Evolutionary conservation across 257 asterid species (phyloP), one percentile per base, ranked within the genome.

Genomic region (Rauvolfia tetraphylla): DNA sequence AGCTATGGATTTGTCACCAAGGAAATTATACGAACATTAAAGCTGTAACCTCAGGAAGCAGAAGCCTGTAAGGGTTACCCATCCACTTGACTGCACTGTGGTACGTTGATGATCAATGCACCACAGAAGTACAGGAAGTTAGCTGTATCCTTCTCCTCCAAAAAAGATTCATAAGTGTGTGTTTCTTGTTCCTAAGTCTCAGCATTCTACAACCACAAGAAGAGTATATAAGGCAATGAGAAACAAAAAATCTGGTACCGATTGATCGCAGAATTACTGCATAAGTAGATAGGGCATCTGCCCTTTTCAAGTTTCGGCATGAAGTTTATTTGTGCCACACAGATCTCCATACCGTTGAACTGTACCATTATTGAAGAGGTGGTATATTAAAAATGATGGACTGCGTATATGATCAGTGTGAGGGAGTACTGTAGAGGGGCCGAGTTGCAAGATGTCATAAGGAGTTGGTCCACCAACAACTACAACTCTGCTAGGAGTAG

Each of bases 401-500:
- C 25, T 75, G 56, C 57, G 48, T 59, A 58, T 18, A n/a, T n/a
- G n/a, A 25, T 53, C 75, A 68, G 34, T 34, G 66, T 27, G 27
- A 54, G 57, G 38, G 54, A 56, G 83, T 75, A 80, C 77, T 29
- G 22, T 12, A 66, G 72, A 48, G 74, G 70, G 79, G 54, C 80
- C 80, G 25, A 63, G 65, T 80, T 51, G 65, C 36, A 71, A 53
- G 25, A 39, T 76, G 78, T 42, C 38, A 72, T 67, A 3, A 42
- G 49, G 62, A 66, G 42, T 76, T 61, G 84, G 84, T 81, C 78
- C 84, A 81, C 80, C 74, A 75, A 54, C 59, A 58, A 48, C 65
- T 75, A 39, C 49, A 44, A n/a, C 33, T 57, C 63, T 74, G 71
- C 49, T 33, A 22, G 22, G n/a, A 29, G 61, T 27, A 7, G 68